Conservation (phyloP, 1,139 yeast species). For the Martiniozyma asiatica region DNA sequence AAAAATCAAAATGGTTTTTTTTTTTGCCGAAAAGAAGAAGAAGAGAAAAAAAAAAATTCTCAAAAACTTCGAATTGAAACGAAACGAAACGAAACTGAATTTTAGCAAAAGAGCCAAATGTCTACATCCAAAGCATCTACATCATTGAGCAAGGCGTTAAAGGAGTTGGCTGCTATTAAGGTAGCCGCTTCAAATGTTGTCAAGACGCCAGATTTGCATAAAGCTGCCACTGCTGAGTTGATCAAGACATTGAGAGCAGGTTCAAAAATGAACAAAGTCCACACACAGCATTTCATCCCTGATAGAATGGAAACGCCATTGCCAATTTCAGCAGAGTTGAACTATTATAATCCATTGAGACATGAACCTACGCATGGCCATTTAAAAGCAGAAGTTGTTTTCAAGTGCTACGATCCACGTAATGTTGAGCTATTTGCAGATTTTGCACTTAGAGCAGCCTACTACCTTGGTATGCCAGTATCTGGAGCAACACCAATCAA, state of each 20-base stretch:
- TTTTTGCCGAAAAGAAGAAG: background rate
- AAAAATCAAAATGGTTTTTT: slow-evolving; percentile 4
- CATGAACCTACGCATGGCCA: slow-evolving; percentile 60
- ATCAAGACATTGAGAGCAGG: slow-evolving; percentile 22
- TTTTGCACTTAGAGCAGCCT: slow-evolving; percentile 84
- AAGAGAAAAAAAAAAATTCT: background rate
- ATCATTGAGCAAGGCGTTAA: slow-evolving; percentile 17
- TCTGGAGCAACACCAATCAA: slow-evolving; percentile 58
- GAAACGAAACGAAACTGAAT: too few species aligned
- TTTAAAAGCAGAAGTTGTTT: slow-evolving; percentile 55
- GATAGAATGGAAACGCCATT: slow-evolving; percentile 39
- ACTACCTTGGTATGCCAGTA: slow-evolving; percentile 76
- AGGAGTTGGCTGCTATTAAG: slow-evolving; percentile 17
- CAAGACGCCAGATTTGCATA: slow-evolving; percentile 8
- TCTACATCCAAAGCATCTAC: too few species aligned
- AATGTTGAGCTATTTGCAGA: slow-evolving; percentile 69
- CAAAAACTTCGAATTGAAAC: too few species aligned
- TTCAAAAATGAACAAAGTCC: slow-evolving; percentile 27
- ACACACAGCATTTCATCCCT: slow-evolving; percentile 27
- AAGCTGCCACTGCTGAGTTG: slow-evolving; percentile 13
- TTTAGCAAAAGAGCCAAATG: too few species aligned
- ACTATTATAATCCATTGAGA: slow-evolving; percentile 71
- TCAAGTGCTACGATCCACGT: slow-evolving; percentile 62
- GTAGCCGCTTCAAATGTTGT: too few species aligned
- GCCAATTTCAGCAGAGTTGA: slow-evolving; percentile 75